A percentile compares a stretch with the other conserved stretches of the same genome.
Evolutionary conservation across 1,139 yeast genomes (phyloP).

Genomic region (Magnusiomyces magnusii): DNA sequence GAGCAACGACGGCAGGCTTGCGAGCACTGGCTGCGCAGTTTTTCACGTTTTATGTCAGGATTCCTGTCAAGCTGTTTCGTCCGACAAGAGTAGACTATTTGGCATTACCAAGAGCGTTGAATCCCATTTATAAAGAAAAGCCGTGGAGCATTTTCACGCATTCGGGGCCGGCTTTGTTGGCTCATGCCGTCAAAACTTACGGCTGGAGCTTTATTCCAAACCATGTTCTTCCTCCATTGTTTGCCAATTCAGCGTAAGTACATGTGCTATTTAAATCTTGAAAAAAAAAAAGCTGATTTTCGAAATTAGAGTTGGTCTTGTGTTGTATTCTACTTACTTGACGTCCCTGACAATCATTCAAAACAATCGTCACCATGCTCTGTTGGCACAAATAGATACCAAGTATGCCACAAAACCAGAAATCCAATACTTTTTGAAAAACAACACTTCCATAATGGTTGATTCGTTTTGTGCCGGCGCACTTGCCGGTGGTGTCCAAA

Average conservation of each 20-base stretch:
- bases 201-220: slow-evolving; percentile 90
- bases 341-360: slow-evolving; percentile 29
- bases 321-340: slow-evolving; percentile 74
- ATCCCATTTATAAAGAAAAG: slow-evolving; percentile 33
- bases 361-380: slow-evolving; percentile 1
- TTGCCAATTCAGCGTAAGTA: slow-evolving; percentile 66
- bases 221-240: slow-evolving; percentile 70
- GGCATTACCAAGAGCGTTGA: slow-evolving; percentile 34
- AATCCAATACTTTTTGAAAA: slow-evolving; percentile 3
- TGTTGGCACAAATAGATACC: background rate
- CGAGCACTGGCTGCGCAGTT: slow-evolving; percentile 77
- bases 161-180: slow-evolving; percentile 63
- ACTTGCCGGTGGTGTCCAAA: slow-evolving; percentile 77
- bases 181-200: slow-evolving; percentile 60
- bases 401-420: background rate
- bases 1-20: slow-evolving; percentile 72
- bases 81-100: slow-evolving; percentile 87
- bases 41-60: slow-evolving; percentile 68
- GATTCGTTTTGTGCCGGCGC: slow-evolving; percentile 79
- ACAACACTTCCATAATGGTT: slow-evolving; percentile 30
- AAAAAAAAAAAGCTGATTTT: no score
- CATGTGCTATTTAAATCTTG: no score
- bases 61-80: slow-evolving; percentile 73
- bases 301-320: slow-evolving; percentile 52
- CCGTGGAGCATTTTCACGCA: slow-evolving; percentile 70